Percentiles rank a stretch among this genome's conserved stretches.
Conservation (phyloP, 164 flowering plant species). For the Macadamia integrifolia region DNA sequence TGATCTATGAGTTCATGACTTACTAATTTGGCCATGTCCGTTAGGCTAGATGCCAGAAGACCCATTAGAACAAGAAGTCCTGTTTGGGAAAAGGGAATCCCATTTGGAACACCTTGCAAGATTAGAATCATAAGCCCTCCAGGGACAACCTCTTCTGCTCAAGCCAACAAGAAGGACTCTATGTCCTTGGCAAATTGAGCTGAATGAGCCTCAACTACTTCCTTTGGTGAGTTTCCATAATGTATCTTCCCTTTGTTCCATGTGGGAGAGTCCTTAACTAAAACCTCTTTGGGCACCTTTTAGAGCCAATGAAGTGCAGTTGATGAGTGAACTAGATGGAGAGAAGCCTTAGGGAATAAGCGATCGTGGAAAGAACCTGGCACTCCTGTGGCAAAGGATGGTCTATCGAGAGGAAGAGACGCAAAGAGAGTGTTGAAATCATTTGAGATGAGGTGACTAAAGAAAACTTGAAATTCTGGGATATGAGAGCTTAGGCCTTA, state of each 20-base stretch:
- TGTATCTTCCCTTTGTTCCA: not conserved
- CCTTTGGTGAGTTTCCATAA: not conserved
- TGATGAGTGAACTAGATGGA: conserved; percentile 24
- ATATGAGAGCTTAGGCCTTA: not conserved
- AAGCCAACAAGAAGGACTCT: not conserved
- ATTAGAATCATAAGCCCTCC: not conserved
- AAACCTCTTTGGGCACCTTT: conserved; percentile 8
- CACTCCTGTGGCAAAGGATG: conserved; percentile 17
- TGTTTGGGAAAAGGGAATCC: not conserved
- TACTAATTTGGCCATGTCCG: not conserved
- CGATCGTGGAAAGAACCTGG: not conserved
- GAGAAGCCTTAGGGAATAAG: conserved; percentile 22
- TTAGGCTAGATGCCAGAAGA: not conserved
- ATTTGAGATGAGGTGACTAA: conserved; percentile 20
- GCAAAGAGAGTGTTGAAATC: conserved; percentile 30
- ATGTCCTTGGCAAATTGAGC: not conserved
- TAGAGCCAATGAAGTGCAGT: conserved; percentile 29
- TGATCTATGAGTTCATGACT: not conserved
- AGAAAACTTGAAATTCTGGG: conserved; percentile 24
- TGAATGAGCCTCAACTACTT: not conserved
- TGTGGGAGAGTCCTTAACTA: not conserved
- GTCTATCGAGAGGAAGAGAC: conserved; percentile 12
- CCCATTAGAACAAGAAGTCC: too few species aligned
- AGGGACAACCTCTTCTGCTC: not conserved
- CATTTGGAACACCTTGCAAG: not conserved